Conservation (phyloP, 2,329 filamentous ascomycete species). For the Cadophora sp. region DNA sequence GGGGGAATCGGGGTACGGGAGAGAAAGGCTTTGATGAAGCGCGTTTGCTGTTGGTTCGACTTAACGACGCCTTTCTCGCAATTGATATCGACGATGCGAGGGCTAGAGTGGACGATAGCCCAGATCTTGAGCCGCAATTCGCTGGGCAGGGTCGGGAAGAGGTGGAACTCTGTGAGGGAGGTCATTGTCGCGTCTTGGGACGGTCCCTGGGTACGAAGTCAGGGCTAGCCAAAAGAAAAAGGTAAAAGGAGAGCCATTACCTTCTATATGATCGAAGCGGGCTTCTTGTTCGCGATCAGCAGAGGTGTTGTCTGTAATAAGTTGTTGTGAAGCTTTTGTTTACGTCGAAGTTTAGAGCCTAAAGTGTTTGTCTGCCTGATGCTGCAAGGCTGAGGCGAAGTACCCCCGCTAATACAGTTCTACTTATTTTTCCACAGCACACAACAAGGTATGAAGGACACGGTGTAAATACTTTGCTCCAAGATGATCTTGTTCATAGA, state of each 20-base stretch:
- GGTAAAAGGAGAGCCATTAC: not conserved
- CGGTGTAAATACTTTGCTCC: too few species aligned
- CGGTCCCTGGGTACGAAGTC: not conserved
- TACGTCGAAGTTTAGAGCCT: not conserved
- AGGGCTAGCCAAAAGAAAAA: not conserved
- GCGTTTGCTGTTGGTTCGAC: not conserved
- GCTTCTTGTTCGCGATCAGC: not conserved
- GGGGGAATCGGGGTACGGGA: conserved; percentile 37
- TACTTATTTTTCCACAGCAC: too few species aligned
- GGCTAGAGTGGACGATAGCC: conserved; percentile 24
- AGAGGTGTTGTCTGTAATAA: not conserved
- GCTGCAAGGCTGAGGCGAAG: not conserved
- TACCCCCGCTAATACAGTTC: not conserved
- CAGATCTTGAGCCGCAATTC: conserved; percentile 43
- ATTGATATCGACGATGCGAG: conserved; percentile 32
- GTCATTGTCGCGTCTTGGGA: conserved; percentile 11
- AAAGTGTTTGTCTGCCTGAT: conserved; percentile 6
- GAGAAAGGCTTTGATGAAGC: conserved; percentile 27
- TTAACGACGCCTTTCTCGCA: conserved; percentile 30
- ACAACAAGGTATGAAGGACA: too few species aligned
- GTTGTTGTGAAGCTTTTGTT: not conserved
- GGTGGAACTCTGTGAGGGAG: conserved; percentile 33
- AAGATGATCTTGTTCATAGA: too few species aligned
- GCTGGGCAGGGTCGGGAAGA: conserved; percentile 39
- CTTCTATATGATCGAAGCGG: too few species aligned